A percentile compares a stretch with the other conserved stretches of the same genome.
phyloP scores from a whole-genome alignment of 2,329 filamentous ascomycete species.

The Phialemonium atrogriseum region DNA sequence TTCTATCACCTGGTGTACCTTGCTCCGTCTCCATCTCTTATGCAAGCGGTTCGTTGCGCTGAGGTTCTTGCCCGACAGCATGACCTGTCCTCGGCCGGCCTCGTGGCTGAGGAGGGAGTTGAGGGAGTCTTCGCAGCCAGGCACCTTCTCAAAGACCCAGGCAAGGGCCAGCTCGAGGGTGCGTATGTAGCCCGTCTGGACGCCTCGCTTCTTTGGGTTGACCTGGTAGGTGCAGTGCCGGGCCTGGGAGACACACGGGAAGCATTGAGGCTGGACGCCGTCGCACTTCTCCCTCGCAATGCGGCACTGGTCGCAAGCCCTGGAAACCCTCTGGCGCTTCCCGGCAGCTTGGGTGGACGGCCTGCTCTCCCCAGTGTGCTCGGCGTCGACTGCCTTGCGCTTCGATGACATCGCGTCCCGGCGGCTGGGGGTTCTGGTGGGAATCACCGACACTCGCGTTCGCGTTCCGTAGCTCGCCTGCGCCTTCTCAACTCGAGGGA shows the following conservation, averaged over 20 bases:
- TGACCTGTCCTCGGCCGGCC: conserved; percentile 29
- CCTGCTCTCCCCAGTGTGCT: conserved; percentile 6
- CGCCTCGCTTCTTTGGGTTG: conserved; percentile 66
- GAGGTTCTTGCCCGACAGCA: conserved; percentile 44
- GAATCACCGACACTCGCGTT: not conserved
- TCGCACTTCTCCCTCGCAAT: conserved; percentile 65
- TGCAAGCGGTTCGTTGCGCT: conserved; percentile 48
- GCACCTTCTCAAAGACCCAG: conserved; percentile 55
- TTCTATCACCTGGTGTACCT: conserved; percentile 55
- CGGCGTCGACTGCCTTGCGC: conserved; percentile 22
- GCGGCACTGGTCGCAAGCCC: conserved; percentile 62
- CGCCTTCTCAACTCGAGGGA: no score
- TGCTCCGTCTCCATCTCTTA: conserved; percentile 54
- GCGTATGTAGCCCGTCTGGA: conserved; percentile 73
- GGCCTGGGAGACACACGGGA: conserved; percentile 55
- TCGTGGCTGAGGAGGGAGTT: conserved; percentile 42
- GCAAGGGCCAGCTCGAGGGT: conserved; percentile 63
- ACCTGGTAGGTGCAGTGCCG: conserved; percentile 64
- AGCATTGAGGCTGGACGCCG: conserved; percentile 57
- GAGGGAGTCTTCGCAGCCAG: conserved; percentile 50
- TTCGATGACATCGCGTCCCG: conserved; percentile 37
- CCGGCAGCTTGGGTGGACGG: conserved; percentile 19
- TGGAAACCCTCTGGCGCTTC: conserved; percentile 58
- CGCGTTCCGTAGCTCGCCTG: no score
- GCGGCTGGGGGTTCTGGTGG: no score